Base-by-base conservation (phyloP, 768 basidiomycete species). In the Lactarius trivialis region DNA sequence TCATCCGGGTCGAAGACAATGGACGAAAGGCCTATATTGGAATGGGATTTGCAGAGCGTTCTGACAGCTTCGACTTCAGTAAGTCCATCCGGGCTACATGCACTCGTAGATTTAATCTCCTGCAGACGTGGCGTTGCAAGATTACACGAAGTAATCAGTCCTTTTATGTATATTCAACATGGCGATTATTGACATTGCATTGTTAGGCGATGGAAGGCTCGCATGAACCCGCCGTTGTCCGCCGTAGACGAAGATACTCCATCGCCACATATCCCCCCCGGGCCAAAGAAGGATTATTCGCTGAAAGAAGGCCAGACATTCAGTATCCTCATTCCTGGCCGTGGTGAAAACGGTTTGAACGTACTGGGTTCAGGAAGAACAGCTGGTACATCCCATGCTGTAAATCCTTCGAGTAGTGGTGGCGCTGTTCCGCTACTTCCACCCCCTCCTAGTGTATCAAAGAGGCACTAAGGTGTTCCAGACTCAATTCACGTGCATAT, bases 221-320 rank as follows among this genome's bases (percentile, higher is more conserved):
- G 51, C 57, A 66, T 53, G 68, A 56, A 55, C 11, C 49, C 34
- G 63, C 36, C 45, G 54, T 19, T 61, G 51, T 64, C 91, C 86
- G 68, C 84, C 86, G 61, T 82, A 73, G 67, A 84, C 82, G 70
- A 39, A 49, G 41, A 53, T 1, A 21, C 52, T 4, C 71, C 81
- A 1, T 87, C 89, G n/a, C 85, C 89, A 9, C 82, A 87, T 66
- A 67, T 89, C 60, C 87, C 92, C 14, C 64, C 80, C 9, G 91
- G 88, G 11, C 91, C 92, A 2, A 93, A 93, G 78, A 91, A 92
- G 73, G 94, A 98, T 68, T 97, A 93, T 74, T 89, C 89, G 41
- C 75, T 98, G 68, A 97, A 96, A 73, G 92, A 93, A 68, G 94
- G 94, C 9, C 91, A 98, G 72, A 97, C 94, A 0, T 95, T 98